These are phyloP conservation scores for Pseudotulostoma volvatum DNA, from an alignment of 495 filamentous ascomycete genomes.

Conservation along the genomic window DNA sequence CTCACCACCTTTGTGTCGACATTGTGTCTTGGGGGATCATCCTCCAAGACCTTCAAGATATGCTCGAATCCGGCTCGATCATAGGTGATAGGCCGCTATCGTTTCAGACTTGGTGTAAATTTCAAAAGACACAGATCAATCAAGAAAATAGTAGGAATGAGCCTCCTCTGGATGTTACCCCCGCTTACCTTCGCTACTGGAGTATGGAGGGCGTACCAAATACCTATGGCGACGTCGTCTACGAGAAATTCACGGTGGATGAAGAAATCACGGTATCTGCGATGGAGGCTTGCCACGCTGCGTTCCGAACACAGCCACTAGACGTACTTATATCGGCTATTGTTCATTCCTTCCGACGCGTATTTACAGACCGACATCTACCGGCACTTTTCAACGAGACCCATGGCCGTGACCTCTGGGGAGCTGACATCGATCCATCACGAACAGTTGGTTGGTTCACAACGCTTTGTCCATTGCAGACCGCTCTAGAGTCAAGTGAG, in stretches of 20 bases:
- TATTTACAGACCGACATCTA: conserved; percentile 34
- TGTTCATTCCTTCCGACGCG: conserved; percentile 30
- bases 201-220: conserved; percentile 33
- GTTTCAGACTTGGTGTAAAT: conserved; percentile 46
- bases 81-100: conserved; percentile 32
- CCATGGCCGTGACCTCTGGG: conserved; percentile 40
- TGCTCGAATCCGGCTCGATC: conserved; percentile 29
- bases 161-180: conserved; percentile 21
- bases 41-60: conserved; percentile 47
- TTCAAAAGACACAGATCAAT: conserved; percentile 26
- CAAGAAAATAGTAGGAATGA: conserved; percentile 7
- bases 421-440: conserved; percentile 33
- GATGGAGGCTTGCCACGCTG: conserved; percentile 24
- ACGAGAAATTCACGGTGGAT: conserved; percentile 28
- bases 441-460: conserved; percentile 49
- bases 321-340: conserved; percentile 37
- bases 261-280: conserved; percentile 27
- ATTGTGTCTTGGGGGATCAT: conserved; percentile 56
- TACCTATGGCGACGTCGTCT: conserved; percentile 30
- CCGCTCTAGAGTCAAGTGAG: conserved; percentile 19
- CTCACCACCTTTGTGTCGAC: conserved; percentile 56
- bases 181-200: conserved; percentile 31
- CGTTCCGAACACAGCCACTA: conserved; percentile 34
- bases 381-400: conserved; percentile 41
- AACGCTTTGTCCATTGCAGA: conserved; percentile 31